These are phyloP conservation scores for Steccherinum ochraceum DNA, from an alignment of 768 basidiomycete genomes.

Conservation along the genomic window DNA sequence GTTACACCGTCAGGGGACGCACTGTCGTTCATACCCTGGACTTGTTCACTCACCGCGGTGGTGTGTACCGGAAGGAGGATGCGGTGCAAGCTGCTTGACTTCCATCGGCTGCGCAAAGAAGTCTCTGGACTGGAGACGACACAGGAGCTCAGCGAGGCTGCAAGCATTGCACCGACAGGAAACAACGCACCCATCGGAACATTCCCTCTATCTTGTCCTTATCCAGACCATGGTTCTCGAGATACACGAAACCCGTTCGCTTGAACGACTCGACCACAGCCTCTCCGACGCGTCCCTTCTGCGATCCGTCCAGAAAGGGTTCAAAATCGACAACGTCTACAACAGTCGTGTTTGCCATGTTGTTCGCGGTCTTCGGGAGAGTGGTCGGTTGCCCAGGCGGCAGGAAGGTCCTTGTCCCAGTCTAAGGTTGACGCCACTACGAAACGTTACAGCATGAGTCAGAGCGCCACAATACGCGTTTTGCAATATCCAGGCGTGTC, in stretches of 20 bases:
- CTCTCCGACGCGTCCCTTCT: constrained; percentile 33
- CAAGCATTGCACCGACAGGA: background rate
- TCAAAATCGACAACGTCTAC: constrained; percentile 37
- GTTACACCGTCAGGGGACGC: no score
- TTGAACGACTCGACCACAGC: constrained; percentile 40
- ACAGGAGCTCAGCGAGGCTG: background rate
- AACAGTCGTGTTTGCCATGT: constrained; percentile 2
- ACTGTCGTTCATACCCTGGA: background rate
- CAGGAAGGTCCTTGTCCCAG: no score
- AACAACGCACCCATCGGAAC: constrained; percentile 26
- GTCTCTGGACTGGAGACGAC: constrained; percentile 19
- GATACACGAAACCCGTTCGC: constrained; percentile 16
- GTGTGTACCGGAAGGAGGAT: constrained; percentile 27
- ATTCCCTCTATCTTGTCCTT: constrained; percentile 25
- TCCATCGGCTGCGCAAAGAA: constrained; percentile 26
- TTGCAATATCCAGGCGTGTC: no score
- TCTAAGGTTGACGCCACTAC: no score
- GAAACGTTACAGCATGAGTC: no score
- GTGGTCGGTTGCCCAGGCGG: no score
- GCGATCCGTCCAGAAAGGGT: constrained; percentile 33
- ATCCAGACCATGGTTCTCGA: constrained; percentile 27
- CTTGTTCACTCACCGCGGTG: constrained; percentile 22
- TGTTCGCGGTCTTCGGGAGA: no score
- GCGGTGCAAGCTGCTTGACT: constrained; percentile 28
- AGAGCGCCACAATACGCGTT: no score